Conservation (phyloP, 1,284 basidiomycete genomes). For the Ustilago vetiveriae region DNA sequence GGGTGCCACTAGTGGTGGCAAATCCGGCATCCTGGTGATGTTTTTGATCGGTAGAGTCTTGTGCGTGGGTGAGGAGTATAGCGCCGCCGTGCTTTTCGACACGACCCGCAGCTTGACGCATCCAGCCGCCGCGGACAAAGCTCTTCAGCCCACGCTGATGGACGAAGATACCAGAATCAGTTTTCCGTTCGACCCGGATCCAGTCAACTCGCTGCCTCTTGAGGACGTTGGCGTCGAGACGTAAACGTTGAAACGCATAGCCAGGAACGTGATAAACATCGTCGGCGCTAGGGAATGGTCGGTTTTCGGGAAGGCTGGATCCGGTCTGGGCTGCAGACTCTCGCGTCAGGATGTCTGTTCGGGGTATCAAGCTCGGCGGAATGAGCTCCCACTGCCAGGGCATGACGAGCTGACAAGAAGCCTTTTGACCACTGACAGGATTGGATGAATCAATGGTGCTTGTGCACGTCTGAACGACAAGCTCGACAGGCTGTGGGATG, state of each 20-base stretch:
- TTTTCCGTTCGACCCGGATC: constrained; percentile 49
- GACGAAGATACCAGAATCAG: constrained; percentile 23
- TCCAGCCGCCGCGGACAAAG: constrained; percentile 44
- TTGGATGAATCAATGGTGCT: constrained; percentile 25
- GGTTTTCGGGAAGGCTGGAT: constrained; percentile 15
- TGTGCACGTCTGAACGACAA: constrained; percentile 44
- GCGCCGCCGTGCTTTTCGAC: constrained; percentile 17
- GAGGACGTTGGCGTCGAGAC: constrained; percentile 36
- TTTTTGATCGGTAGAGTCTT: constrained; percentile 10
- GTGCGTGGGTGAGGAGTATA: constrained; percentile 6
- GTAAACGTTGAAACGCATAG: constrained; percentile 37
- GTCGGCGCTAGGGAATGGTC: constrained; percentile 36
- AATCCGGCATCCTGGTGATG: constrained; percentile 13
- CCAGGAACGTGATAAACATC: constrained; percentile 50
- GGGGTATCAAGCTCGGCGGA: constrained; percentile 37
- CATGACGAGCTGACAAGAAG: constrained; percentile 35
- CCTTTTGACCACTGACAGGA: constrained; percentile 15
- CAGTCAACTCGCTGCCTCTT: constrained; percentile 37
- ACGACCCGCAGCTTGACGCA: constrained; percentile 23
- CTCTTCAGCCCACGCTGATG: constrained; percentile 36
- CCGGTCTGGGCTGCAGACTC: constrained; percentile 5
- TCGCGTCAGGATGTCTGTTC: constrained; percentile 24
- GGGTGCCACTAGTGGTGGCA: constrained; percentile 11
- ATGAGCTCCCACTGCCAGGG: constrained; percentile 50
- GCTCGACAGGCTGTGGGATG: constrained; percentile 39